phyloP scores from a whole-genome alignment of 2,329 filamentous ascomycete species.

The Furcasterigmium furcatum region DNA sequence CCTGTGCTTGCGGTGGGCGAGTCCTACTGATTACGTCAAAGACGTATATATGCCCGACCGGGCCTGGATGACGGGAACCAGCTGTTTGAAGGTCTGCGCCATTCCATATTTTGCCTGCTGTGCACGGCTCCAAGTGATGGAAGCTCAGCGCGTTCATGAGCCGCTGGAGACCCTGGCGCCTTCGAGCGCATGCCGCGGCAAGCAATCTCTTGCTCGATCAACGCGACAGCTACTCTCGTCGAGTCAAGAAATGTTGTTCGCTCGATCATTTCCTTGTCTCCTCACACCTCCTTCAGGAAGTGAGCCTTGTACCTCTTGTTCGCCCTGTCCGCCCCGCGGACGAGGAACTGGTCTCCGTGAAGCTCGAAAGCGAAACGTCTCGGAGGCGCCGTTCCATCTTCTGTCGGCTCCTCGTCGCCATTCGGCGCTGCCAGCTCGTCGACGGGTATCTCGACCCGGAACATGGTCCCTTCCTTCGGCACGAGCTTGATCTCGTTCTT shows the following conservation, averaged over 20 bases:
- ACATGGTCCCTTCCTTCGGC: constrained; percentile 88
- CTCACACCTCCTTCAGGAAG: constrained; percentile 70
- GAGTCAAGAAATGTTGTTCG: no score
- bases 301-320: constrained; percentile 91
- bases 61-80: no score
- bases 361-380: constrained; percentile 74
- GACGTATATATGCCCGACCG: no score
- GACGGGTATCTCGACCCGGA: constrained; percentile 67
- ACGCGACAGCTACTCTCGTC: neutral
- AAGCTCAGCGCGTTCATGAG: neutral
- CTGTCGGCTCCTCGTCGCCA: constrained; percentile 5
- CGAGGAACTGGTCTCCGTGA: constrained; percentile 82
- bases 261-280: no score
- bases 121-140: no score
- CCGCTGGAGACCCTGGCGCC: neutral
- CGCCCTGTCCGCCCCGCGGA: constrained; percentile 77
- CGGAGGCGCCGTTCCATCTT: constrained; percentile 4
- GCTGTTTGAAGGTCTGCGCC: no score
- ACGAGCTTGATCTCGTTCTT: constrained; percentile 70
- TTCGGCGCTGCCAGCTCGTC: constrained; percentile 14
- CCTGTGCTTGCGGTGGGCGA: no score
- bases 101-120: no score
- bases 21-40: no score
- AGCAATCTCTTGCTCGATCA: neutral
- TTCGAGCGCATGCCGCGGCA: neutral